Evolutionary conservation across 345 rosid species (phyloP), one percentile per base, ranked within the genome.

Genomic region (Chamaenerion angustifolium): DNA sequence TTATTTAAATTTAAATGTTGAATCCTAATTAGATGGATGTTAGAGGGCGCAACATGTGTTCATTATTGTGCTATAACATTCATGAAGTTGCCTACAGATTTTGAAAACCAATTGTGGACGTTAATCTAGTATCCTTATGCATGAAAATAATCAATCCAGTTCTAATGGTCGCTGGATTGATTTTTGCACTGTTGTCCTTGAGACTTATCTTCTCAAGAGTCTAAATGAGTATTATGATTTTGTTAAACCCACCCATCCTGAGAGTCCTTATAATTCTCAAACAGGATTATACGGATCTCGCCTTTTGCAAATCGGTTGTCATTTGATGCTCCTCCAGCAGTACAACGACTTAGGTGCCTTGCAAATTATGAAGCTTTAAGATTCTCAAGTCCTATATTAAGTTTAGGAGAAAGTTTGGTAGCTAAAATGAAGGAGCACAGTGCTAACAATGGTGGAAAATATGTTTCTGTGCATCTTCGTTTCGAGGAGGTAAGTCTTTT

Each of bases 261-360:
- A 31, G 37, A 5, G 37, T 47, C 41, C 21, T 48, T 18, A 18
- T 5, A 40, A 40, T 45, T 10, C 13, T 63, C 62, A 48, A 47
- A 40, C 95, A 93, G 99, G 90, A 62, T 93, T 23, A 79, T 93
- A 72, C 70, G 96, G 78, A 93, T 93, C 66, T 88, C 96, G 56
- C 99, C 99, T 25, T 93, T 93, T 67, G 99, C 99, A 51, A 88
- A 93, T 72, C 79, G 99, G 60, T 83, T 93, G 59, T 93, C 99
- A 42, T 82, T 85, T 74, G 94, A 88, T 68, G 92, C 88, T 63
- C 99, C 99, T 53, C 79, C 92, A 49, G 60, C 77, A 40, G 99
- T 93, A 49, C 99, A 93, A 64, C 71, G 83, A 62, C 88, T 88
- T 52, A 74, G 99, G 67, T 93, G 99, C 73, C 64, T 88, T 67